Evolutionary conservation across 345 rosid genomes (phyloP).

Genomic region (Brassica rapa): DNA sequence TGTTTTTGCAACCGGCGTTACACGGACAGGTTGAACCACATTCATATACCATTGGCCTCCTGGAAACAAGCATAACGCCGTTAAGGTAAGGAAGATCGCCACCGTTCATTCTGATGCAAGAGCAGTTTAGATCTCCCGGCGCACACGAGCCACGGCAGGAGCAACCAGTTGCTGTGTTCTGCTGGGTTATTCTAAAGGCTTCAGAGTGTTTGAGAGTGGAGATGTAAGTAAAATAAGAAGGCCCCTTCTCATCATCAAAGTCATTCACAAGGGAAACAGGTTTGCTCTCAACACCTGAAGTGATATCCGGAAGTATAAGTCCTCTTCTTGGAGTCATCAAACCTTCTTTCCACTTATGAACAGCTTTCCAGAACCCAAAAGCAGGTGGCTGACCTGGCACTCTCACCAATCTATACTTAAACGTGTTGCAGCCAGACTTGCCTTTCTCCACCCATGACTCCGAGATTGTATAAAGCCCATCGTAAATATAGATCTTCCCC

Average conservation of each 20-base stretch:
- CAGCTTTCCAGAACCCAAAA: constrained; percentile 63
- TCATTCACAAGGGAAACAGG: constrained; percentile 82
- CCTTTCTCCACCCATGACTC: constrained; percentile 81
- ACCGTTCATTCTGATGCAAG: constrained; percentile 52
- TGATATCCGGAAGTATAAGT: constrained; percentile 66
- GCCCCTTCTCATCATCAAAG: constrained; percentile 76
- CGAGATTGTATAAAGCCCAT: constrained; percentile 66
- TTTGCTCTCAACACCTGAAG: constrained; percentile 72
- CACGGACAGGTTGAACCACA: constrained; percentile 63
- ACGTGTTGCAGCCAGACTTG: constrained; percentile 66
- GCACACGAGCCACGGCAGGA: constrained; percentile 43
- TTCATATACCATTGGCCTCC: constrained; percentile 46
- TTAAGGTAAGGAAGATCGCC: constrained; percentile 46
- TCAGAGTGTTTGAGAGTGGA: constrained; percentile 52
- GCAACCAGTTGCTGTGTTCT: constrained; percentile 38
- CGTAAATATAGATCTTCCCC: constrained; percentile 61
- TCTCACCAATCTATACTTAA: constrained; percentile 70
- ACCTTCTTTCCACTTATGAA: constrained; percentile 66
- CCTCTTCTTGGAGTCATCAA: constrained; percentile 48
- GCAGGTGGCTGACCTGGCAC: constrained; percentile 66
- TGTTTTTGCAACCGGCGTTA: constrained; percentile 47
- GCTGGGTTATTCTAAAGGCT: constrained; percentile 43
- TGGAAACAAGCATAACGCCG: constrained; percentile 40
- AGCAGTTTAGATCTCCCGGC: constrained; percentile 47
- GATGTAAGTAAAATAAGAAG: constrained; percentile 67